A percentile compares a stretch with the other conserved stretches of the same genome.
Conservation (phyloP, 352 stramenopile genomes). For the Pythium folliculosum region DNA sequence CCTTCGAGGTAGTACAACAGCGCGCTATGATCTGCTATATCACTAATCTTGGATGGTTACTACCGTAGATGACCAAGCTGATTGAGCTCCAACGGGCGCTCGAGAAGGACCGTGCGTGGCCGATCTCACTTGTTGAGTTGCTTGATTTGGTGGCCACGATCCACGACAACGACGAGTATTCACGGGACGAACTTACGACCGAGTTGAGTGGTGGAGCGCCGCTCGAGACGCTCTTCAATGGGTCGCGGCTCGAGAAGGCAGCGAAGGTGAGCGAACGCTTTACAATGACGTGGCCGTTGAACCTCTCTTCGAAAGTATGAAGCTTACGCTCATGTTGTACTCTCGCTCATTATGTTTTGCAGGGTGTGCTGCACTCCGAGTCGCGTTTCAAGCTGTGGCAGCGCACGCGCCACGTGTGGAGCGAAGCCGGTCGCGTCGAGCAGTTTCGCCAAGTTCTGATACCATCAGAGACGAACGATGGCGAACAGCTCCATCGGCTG, state of each 20-base stretch:
- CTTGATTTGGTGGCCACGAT: conserved; percentile 24
- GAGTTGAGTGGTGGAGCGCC: conserved; percentile 24
- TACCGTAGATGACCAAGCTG: conserved; percentile 42
- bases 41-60: too few species aligned
- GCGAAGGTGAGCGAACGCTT: conserved; percentile 31
- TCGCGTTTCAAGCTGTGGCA: conserved; percentile 52
- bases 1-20: too few species aligned
- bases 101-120: not conserved
- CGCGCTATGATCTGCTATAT: too few species aligned
- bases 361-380: conserved; percentile 6
- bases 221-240: conserved; percentile 35
- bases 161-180: conserved; percentile 37
- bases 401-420: conserved; percentile 67
- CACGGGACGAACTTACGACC: conserved; percentile 29
- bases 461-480: not conserved
- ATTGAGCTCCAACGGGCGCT: conserved; percentile 44
- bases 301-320: too few species aligned
- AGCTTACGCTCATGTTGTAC: too few species aligned
- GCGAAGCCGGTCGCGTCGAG: conserved; percentile 62
- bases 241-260: conserved; percentile 35
- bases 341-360: not conserved
- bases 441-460: conserved; percentile 43
- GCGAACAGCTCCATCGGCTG: conserved; percentile 31
- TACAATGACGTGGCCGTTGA: too few species aligned
- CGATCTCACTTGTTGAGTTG: conserved; percentile 33